These are phyloP conservation scores for Platanus orientalis DNA, from an alignment of 164 flowering plant species.

Conservation along the genomic window DNA sequence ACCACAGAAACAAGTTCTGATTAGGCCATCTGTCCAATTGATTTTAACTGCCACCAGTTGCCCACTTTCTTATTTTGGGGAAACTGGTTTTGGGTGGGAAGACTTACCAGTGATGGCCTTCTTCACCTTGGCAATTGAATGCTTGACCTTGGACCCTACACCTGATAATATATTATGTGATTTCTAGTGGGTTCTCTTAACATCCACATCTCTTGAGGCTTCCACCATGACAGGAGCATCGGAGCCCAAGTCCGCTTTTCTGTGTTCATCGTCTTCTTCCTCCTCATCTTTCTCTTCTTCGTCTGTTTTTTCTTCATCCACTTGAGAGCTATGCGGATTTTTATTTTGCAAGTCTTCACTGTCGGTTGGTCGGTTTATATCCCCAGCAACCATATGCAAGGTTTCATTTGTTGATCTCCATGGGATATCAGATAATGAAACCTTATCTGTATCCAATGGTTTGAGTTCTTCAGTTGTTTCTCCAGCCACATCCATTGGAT, in stretches of 20 bases:
- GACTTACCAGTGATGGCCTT: constrained; percentile 80
- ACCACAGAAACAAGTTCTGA: neutral
- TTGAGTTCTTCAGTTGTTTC: constrained; percentile 13
- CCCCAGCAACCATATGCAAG: constrained; percentile 12
- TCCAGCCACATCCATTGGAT: constrained; percentile 7
- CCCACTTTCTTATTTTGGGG: constrained; percentile 35
- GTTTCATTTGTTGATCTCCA: constrained; percentile 28
- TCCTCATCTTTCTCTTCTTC: constrained; percentile 32
- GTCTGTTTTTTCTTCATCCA: constrained; percentile 29
- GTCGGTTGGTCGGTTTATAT: constrained; percentile 8
- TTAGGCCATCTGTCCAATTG: neutral
- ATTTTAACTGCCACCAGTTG: neutral
- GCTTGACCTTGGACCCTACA: constrained; percentile 86
- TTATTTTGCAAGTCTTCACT: constrained; percentile 22
- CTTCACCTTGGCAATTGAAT: constrained; percentile 83
- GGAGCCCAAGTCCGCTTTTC: constrained; percentile 31
- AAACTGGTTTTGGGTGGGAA: constrained; percentile 43
- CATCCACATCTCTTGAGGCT: constrained; percentile 42
- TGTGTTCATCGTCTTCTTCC: constrained; percentile 29
- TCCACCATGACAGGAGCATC: constrained; percentile 59
- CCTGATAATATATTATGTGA: constrained; percentile 68
- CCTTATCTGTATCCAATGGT: constrained; percentile 5
- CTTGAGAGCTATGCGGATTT: constrained; percentile 20
- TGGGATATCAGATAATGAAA: constrained; percentile 23
- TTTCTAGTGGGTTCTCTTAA: constrained; percentile 55